phyloP scores from a whole-genome alignment of 495 filamentous ascomycete species.

The Cercophora newfieldiana region DNA sequence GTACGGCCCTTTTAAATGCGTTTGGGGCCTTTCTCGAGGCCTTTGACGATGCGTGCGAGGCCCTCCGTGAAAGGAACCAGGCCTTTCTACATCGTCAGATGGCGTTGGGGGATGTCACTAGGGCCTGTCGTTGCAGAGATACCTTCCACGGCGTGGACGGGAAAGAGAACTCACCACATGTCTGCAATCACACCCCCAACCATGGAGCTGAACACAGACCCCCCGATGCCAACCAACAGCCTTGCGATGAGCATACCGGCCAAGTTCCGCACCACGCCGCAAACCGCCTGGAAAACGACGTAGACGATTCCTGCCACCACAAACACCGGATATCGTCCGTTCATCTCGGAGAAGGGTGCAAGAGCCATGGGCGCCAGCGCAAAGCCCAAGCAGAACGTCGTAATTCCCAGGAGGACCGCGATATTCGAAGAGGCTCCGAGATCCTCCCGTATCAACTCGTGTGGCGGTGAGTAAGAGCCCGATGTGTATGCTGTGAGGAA shows the following conservation, averaged over 20 bases:
- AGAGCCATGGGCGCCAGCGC: conserved; percentile 85
- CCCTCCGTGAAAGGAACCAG: too few relatives aligned
- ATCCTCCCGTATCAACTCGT: conserved; percentile 59
- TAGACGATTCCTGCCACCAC: conserved; percentile 69
- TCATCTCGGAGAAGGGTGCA: conserved; percentile 87
- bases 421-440: conserved; percentile 63
- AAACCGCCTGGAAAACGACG: conserved; percentile 67
- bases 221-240: conserved; percentile 73
- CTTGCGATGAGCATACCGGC: conserved; percentile 75
- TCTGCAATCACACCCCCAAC: conserved; percentile 91
- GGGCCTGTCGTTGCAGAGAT: too few relatives aligned
- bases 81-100: too few relatives aligned
- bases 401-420: conserved; percentile 74
- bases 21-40: too few relatives aligned
- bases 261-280: conserved; percentile 70
- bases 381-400: conserved; percentile 81
- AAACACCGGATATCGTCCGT: conserved; percentile 81
- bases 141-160: too few relatives aligned
- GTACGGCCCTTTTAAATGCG: too few relatives aligned
- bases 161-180: conserved; percentile 54
- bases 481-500: conserved; percentile 78
- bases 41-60: too few relatives aligned
- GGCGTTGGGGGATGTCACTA: background rate
- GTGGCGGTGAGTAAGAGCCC: conserved; percentile 73
- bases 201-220: conserved; percentile 85